Evolutionary conservation across 1,139 yeast species (phyloP), one percentile per base, ranked within the genome.

Genomic region (Yamadazyma atmosphaerica): DNA sequence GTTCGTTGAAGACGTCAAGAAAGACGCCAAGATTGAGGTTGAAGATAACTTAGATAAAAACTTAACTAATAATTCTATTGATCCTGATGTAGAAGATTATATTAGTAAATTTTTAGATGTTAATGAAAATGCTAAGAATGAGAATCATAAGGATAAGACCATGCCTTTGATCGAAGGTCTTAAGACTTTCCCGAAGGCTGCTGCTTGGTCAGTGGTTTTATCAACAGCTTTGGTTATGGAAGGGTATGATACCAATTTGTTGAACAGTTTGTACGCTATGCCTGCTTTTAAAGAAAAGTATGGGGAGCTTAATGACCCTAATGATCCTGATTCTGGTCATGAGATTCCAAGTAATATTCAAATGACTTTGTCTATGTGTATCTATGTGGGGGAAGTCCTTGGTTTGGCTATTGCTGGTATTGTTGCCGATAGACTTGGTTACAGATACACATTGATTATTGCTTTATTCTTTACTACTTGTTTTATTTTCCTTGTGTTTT

Each of bases 291-390:
- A 56, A 35, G 48, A 47, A 35, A 65, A 62, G 46, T 69, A 58
- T 42, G 75, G 75, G 38, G 48, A 50, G 29, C 29, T 39, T 8
- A 41, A 43, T 11, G 45, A 40, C 22, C 32, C 31, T 10, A 55
- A 50, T 42, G 58, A 51, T 42, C 55, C 55, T 1, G 44, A 47
- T 14, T 62, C 60, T 15, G 50, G 52, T 12, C 70, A 64, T 45
- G 64, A 69, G 47, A 54, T 76, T 17, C 63, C 75, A 9, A 69
- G 77, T 14, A 56, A 61, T 34, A 72, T 76, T 72, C 81, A 75
- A 55, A 73, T 74, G 19, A 68, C 67, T 15, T 57, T 76, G 41
- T 56, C 67, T 15, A 70, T 72, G 75, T 64, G 70, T 37, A 62
- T 62, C 24, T 60, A 69, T 36, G 63, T 65, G 38, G 79, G 79